A percentile compares a stretch with the other conserved stretches of the same genome.
phyloP scores from a whole-genome alignment of 2,329 filamentous ascomycete genomes.

The Colletotrichum musicola region DNA sequence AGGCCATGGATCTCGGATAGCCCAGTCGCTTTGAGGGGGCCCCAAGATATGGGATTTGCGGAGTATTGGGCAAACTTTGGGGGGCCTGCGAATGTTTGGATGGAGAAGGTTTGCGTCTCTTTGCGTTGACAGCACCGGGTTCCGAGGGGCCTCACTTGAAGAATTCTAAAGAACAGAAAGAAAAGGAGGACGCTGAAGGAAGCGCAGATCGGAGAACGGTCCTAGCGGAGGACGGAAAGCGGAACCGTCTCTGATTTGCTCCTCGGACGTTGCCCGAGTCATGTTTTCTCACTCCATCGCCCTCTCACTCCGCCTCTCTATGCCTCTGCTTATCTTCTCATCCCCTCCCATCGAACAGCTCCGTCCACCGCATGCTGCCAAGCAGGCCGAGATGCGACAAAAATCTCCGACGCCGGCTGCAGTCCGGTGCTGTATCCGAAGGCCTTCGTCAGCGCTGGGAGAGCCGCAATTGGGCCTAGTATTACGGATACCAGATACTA shows the following conservation, averaged over 20 bases:
- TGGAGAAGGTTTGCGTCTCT: conserved; percentile 16
- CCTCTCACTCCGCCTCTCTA: background rate
- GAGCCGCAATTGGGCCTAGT: background rate
- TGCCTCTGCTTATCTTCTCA: conserved; percentile 41
- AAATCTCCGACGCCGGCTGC: conserved; percentile 43
- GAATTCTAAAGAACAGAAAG: background rate
- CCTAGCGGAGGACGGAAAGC: conserved; percentile 19
- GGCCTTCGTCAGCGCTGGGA: conserved; percentile 27
- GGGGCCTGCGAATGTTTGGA: conserved; percentile 19
- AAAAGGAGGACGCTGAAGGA: too few relatives aligned
- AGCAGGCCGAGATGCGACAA: conserved; percentile 44
- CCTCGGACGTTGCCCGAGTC: conserved; percentile 14
- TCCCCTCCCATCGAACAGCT: conserved; percentile 45
- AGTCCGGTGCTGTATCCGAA: conserved; percentile 40
- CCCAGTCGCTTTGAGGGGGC: background rate
- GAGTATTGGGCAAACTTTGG: conserved; percentile 17
- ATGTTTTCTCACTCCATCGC: background rate
- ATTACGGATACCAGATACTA: too few relatives aligned
- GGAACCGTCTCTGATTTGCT: conserved; percentile 27
- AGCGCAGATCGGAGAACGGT: background rate
- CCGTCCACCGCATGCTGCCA: conserved; percentile 42
- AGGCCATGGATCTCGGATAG: conserved; percentile 28
- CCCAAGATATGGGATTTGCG: conserved; percentile 16
- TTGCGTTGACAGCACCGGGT: conserved; percentile 12
- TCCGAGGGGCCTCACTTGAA: conserved; percentile 18